Evolutionary conservation across 192 early-diverging fungal genomes (phyloP).

Genomic region (Umbelopsis sp.): DNA sequence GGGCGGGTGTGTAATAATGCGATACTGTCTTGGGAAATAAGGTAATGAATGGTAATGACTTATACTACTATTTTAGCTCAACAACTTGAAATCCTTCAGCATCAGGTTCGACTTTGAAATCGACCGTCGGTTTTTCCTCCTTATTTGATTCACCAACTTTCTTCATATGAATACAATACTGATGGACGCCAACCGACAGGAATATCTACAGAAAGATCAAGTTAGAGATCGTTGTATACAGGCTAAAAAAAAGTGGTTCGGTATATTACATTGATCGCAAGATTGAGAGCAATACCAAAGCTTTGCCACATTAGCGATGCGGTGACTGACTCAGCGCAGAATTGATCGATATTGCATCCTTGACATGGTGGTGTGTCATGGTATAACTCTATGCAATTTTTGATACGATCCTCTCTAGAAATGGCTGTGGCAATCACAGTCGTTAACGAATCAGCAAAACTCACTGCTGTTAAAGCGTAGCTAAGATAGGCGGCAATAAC

Average conservation of each 20-base stretch:
- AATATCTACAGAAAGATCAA: background rate
- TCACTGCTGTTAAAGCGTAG: background rate
- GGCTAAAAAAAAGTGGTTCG: background rate
- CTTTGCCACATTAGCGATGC: slow-evolving; percentile 4
- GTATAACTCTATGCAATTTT: background rate
- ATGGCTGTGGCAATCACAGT: background rate
- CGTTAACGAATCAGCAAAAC: background rate
- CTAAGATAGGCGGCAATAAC: background rate
- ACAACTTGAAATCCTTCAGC: background rate
- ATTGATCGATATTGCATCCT: background rate
- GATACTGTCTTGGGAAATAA: background rate
- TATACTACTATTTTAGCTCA: background rate
- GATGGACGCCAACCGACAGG: background rate
- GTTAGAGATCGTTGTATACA: background rate
- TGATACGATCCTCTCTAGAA: background rate
- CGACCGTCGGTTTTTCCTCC: background rate
- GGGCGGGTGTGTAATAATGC: background rate
- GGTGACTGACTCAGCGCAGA: background rate
- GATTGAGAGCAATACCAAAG: background rate
- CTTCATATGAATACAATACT: background rate
- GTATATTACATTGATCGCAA: background rate
- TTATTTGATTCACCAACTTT: background rate
- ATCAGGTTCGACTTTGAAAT: background rate
- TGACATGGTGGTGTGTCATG: background rate
- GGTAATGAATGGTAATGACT: slow-evolving; percentile 1